Evolutionary conservation across 345 rosid species (phyloP), one percentile per base, ranked within the genome.

Genomic region (Rhodamnia argentea): DNA sequence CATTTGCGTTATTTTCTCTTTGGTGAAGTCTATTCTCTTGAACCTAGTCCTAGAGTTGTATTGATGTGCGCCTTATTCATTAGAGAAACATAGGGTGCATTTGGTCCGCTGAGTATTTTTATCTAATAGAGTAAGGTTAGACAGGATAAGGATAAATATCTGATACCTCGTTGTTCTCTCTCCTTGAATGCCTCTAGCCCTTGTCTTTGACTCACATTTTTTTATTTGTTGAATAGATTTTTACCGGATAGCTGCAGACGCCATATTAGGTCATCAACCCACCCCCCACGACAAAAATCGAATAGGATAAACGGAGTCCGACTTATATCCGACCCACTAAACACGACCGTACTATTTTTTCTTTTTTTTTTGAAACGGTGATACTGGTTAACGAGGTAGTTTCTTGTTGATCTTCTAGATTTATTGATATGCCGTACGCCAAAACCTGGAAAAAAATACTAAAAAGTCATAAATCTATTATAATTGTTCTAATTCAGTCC

Each of bases 11-110:
- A 1, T 26, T 0, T 59, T n/a, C 4, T 6, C 16, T 13, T 60
- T n/a, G 70, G 4, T 6, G n/a, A n/a, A 60, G 3, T 7, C 0
- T n/a, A 2, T 13, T 1, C 2, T 6, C 4, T 60, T 60, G 70
- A 6, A n/a, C 70, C 2, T 13, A 13, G 20, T 60, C 37, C 37
- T 3, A 13, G 18, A n/a, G 70, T 60, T n/a, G 18, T 15, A n/a
- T 13, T 13, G 37, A n/a, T 60, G 52, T 0, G 14, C 0, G 3
- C 18, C 7, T 60, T 59, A n/a, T 13, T 59, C n/a, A 60, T 60
- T 0, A n/a, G 70, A 2, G 18, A 1, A 60, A 60, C 37, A 27
- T 60, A 2, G 20, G 0, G 3, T 58, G 24, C 26, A 2, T 3
- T 37, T 37, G 29, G 8, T 26, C 4, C 0, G 29, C 14, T n/a